These are phyloP conservation scores for Magnusiomyces magnusii DNA, from an alignment of 1,139 yeast genomes.

Conservation along the genomic window DNA sequence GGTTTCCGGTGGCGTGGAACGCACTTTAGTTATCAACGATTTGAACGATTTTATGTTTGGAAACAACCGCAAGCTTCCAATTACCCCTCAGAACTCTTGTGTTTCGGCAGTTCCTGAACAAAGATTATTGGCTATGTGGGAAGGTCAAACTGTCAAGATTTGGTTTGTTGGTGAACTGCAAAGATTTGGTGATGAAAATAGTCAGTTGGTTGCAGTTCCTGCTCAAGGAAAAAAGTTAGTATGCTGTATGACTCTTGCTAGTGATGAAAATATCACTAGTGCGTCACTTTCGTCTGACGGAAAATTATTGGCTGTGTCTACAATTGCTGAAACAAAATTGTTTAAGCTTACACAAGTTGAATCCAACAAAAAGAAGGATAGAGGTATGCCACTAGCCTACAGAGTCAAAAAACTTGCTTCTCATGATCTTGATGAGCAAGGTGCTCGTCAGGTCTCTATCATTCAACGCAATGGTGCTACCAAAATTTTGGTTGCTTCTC, in stretches of 20 bases:
- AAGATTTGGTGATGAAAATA: slow-evolving; percentile 27
- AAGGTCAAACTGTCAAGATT: slow-evolving; percentile 70
- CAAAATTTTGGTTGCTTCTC: slow-evolving; percentile 48
- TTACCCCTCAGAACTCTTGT: slow-evolving; percentile 51
- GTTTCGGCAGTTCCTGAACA: slow-evolving; percentile 43
- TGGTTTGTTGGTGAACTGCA: slow-evolving; percentile 51
- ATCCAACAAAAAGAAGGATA: slow-evolving; percentile 1
- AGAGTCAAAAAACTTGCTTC: slow-evolving; percentile 26
- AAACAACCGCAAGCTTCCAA: slow-evolving; percentile 60
- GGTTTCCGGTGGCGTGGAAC: slow-evolving; percentile 87
- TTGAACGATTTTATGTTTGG: slow-evolving; percentile 64
- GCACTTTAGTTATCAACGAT: slow-evolving; percentile 66
- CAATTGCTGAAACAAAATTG: slow-evolving; percentile 59
- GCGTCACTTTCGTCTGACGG: slow-evolving; percentile 66
- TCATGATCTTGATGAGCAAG: slow-evolving; percentile 41
- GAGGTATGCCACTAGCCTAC: slow-evolving; percentile 8
- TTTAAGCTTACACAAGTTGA: slow-evolving; percentile 44
- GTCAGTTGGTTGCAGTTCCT: slow-evolving; percentile 15
- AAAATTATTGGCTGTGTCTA: slow-evolving; percentile 59
- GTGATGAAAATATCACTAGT: slow-evolving; percentile 72
- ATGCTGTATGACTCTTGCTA: slow-evolving; percentile 57
- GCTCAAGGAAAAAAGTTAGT: slow-evolving; percentile 42
- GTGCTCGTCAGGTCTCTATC: slow-evolving; percentile 40
- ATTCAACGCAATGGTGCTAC: slow-evolving; percentile 11
- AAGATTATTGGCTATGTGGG: slow-evolving; percentile 65